Base-by-base conservation (phyloP, 2,329 filamentous ascomycete genomes). In the Neofusicoccum ribis region DNA sequence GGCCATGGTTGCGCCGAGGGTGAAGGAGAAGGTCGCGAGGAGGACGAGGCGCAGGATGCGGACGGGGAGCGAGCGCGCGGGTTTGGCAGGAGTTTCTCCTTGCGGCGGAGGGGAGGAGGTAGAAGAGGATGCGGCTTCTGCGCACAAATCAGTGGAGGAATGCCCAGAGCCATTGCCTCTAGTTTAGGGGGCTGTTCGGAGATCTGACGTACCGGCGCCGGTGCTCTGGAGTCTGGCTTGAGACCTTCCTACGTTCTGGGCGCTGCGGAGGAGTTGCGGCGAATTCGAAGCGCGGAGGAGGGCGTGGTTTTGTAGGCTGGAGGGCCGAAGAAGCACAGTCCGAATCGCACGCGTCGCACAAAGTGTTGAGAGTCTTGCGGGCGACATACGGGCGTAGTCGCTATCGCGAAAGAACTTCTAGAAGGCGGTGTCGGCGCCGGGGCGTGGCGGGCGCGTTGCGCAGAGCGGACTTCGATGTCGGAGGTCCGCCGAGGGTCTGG, bases 1-100 rank as follows among this genome's bases (percentile, higher is more conserved):
- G 61, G 85, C 81, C 81, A 89, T 86, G 68, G 79, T 74, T 80
- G 89, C 85, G 68, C 87, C 87, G 67, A 86, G 62, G 41, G 80
- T 78, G 67, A 86, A 77, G 64, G 78, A 78, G 68, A 84, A 64
- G 71, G 84, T 71, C 37, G 80, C 79, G 67, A 84, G 72, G 65
- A 81, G 76, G 60, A 83, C 80, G 69, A 80, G 76, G 56, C 83
- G 67, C 49, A 83, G 71, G 39, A 83, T 77, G 43, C 79, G 78
- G 64, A 72, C 66, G 66, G 69, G 70, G 50, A 73, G 67, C 3
- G 72, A 72, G 39, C 47, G 50, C 27, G 59, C 59, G 2, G 50
- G 50, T 36, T 17, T 14, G 41, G 41, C 23, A 39, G 14, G 20
- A 12, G 17, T 6, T 20, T 23, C 14, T 37, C 27, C 27, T 15